phyloP scores from a whole-genome alignment of 345 rosid species.

The Gossypium herbaceum region DNA sequence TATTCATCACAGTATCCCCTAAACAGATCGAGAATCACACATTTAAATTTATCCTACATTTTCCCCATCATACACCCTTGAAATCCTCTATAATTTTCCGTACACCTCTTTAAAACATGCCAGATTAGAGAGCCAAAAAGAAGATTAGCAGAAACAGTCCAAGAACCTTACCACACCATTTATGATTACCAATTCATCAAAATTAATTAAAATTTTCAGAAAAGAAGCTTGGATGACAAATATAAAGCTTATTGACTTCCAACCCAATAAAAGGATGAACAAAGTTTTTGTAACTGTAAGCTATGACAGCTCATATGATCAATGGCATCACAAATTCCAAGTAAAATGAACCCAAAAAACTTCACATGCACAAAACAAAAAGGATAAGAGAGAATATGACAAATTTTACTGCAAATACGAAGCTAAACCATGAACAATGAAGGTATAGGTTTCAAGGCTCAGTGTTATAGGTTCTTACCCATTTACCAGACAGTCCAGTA shows the following conservation, averaged over 20 bases:
- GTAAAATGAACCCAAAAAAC: background rate
- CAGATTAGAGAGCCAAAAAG: background rate
- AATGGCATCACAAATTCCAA: background rate
- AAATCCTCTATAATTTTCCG: background rate
- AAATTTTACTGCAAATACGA: background rate
- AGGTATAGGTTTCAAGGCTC: background rate
- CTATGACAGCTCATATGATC: background rate
- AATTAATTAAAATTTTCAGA: background rate
- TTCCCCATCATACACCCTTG: background rate
- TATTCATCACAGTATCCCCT: background rate
- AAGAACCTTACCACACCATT: background rate
- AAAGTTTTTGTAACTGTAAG: background rate
- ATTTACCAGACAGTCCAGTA: conserved; percentile 60
- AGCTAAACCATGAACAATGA: background rate
- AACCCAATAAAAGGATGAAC: background rate
- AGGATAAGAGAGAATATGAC: background rate
- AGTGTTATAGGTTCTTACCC: conserved; percentile 42
- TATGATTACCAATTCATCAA: background rate
- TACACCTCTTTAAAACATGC: background rate
- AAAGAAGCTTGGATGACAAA: background rate
- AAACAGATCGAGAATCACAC: background rate
- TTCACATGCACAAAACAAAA: background rate
- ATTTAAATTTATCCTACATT: background rate
- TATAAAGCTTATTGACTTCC: background rate
- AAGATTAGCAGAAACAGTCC: background rate